A percentile compares a stretch with the other conserved stretches of the same genome.
phyloP scores from a whole-genome alignment of 2,329 filamentous ascomycete species.

The Alternaria atra region DNA sequence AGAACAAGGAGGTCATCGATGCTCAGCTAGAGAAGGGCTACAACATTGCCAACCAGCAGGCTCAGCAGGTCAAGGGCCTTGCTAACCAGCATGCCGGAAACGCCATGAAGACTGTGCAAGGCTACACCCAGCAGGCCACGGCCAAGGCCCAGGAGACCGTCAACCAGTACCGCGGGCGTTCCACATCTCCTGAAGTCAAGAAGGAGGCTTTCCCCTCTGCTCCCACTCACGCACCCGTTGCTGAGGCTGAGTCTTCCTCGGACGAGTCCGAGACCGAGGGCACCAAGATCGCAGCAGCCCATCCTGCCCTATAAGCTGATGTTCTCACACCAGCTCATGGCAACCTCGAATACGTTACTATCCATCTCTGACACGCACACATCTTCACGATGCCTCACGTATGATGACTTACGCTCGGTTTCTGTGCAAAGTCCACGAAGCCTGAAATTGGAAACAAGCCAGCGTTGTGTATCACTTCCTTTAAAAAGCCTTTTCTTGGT shows the following conservation, averaged over 20 bases:
- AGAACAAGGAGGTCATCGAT: slow-evolving; percentile 72
- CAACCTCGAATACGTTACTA: slow-evolving; percentile 4
- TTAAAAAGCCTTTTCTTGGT: slow-evolving; percentile 38
- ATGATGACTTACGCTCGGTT: slow-evolving; percentile 32
- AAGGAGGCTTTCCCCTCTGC: slow-evolving; percentile 28
- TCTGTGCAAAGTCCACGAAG: slow-evolving; percentile 31
- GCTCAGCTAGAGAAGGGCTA: slow-evolving; percentile 64
- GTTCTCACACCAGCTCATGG: neutral
- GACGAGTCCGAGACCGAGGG: slow-evolving; percentile 16
- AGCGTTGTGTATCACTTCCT: slow-evolving; percentile 35
- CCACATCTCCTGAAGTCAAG: slow-evolving; percentile 46
- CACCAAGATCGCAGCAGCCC: slow-evolving; percentile 21
- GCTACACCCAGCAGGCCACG: slow-evolving; percentile 68
- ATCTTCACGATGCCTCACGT: slow-evolving; percentile 34
- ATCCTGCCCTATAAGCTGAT: slow-evolving; percentile 39
- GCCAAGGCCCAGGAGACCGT: slow-evolving; percentile 65
- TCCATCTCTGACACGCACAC: slow-evolving; percentile 18
- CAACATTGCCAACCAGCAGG: slow-evolving; percentile 65
- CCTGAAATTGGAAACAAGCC: slow-evolving; percentile 39
- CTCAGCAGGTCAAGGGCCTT: slow-evolving; percentile 67
- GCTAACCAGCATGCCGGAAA: slow-evolving; percentile 68
- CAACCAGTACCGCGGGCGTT: slow-evolving; percentile 51
- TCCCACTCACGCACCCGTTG: slow-evolving; percentile 24
- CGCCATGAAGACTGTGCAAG: slow-evolving; percentile 66
- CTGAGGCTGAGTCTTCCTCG: slow-evolving; percentile 13